Conservation (phyloP, 352 stramenopile species). For the Phytophthora palmivora region DNA sequence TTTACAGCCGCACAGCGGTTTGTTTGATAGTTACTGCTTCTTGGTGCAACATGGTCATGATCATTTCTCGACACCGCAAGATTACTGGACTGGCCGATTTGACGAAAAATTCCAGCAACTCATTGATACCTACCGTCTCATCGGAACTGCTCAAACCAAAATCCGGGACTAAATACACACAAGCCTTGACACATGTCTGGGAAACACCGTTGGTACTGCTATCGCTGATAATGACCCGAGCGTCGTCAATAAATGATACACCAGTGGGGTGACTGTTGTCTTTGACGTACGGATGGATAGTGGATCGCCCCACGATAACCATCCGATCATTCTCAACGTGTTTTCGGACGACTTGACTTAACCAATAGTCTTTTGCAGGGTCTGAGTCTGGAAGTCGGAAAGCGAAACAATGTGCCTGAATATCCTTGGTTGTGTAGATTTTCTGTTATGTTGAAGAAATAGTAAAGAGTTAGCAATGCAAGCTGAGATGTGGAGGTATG, state of each 20-base stretch:
- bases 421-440: conserved; percentile 37
- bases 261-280: conserved; percentile 32
- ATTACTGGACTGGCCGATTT: conserved; percentile 28
- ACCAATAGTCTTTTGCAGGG: conserved; percentile 27
- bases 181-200: conserved; percentile 25
- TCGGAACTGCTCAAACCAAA: conserved; percentile 26
- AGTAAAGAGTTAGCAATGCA: conserved; percentile 7
- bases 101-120: conserved; percentile 36
- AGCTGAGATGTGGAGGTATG: too few species aligned
- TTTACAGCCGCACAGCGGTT: conserved; percentile 27
- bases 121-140: conserved; percentile 28
- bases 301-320: conserved; percentile 34
- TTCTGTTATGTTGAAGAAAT: conserved; percentile 23
- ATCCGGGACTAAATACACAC: conserved; percentile 38
- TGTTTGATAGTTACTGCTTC: conserved; percentile 24
- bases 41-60: conserved; percentile 25
- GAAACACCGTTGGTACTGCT: conserved; percentile 16
- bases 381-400: conserved; percentile 24
- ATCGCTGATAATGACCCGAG: conserved; percentile 24
- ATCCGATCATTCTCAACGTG: conserved; percentile 26
- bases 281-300: conserved; percentile 36
- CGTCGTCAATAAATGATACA: conserved; percentile 34
- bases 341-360: conserved; percentile 33
- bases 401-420: conserved; percentile 33
- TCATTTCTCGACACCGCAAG: conserved; percentile 31